phyloP scores from a whole-genome alignment of 164 flowering plant genomes.

The Euptelea pleiosperma region DNA sequence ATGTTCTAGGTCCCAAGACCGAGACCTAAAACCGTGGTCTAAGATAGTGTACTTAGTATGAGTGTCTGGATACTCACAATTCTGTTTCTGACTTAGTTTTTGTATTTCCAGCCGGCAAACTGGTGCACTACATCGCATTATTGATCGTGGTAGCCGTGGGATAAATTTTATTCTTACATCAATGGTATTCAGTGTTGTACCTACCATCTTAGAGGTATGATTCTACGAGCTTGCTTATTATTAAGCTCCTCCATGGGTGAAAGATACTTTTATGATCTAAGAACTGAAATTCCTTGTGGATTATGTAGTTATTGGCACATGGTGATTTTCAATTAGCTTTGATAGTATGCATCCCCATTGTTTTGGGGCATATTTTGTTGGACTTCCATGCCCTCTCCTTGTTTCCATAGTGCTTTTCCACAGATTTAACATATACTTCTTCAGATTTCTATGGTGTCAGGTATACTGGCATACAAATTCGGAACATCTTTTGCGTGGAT shows the following conservation, averaged over 20 bases:
- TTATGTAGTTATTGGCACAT: not conserved
- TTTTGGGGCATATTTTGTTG: not conserved
- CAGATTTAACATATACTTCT: slow-evolving; percentile 24
- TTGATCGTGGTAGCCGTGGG: slow-evolving; percentile 99
- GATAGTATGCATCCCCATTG: not conserved
- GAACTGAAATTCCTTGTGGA: not conserved
- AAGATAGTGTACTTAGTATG: not conserved
- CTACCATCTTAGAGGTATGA: slow-evolving; percentile 92
- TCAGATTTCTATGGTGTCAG: slow-evolving; percentile 98
- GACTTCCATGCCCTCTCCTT: not conserved
- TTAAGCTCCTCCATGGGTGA: not conserved
- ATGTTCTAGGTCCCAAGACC: too few relatives aligned
- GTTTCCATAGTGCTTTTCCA: not conserved
- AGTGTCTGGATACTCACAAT: not conserved
- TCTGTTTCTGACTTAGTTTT: slow-evolving; percentile 16
- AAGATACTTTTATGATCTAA: not conserved
- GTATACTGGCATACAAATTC: slow-evolving; percentile 96
- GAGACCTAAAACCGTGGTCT: too few relatives aligned
- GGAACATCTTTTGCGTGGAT: slow-evolving; percentile 98
- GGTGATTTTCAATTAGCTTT: too few relatives aligned
- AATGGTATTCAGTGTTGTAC: slow-evolving; percentile 95
- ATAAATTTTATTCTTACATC: slow-evolving; percentile 89
- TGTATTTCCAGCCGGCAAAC: slow-evolving; percentile 81
- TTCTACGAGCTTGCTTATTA: slow-evolving; percentile 9
- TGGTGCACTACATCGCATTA: slow-evolving; percentile 83